These are phyloP conservation scores for Bryoglossum gracile DNA, from an alignment of 495 filamentous ascomycete species.

Conservation along the genomic window DNA sequence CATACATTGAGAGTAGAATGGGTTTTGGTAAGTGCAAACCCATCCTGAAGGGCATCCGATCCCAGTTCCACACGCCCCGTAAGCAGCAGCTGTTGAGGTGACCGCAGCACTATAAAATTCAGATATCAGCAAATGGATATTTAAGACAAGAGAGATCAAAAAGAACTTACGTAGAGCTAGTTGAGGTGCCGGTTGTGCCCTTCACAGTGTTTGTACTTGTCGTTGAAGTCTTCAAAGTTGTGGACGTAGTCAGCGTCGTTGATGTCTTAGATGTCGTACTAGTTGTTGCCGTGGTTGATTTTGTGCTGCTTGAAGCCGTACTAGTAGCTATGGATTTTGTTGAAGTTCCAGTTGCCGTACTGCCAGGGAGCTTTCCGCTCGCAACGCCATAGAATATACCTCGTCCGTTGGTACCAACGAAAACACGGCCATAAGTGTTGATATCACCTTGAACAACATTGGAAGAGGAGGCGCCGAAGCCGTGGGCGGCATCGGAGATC, in stretches of 20 bases:
- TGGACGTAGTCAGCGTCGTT: not conserved
- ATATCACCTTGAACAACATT: slow-evolving; percentile 41
- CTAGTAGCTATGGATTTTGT: not conserved
- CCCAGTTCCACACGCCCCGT: not conserved
- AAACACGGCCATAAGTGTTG: slow-evolving; percentile 44
- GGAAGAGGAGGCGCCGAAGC: slow-evolving; percentile 41
- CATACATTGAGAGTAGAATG: not conserved
- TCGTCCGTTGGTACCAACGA: slow-evolving; percentile 50
- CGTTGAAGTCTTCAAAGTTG: not conserved
- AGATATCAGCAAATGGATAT: not conserved
- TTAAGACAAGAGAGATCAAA: not conserved
- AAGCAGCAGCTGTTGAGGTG: not conserved
- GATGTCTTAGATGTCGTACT: not conserved
- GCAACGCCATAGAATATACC: slow-evolving; percentile 42
- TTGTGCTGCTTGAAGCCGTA: not conserved
- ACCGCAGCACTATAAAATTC: not conserved
- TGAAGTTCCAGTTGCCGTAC: not conserved
- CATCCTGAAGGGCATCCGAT: not conserved
- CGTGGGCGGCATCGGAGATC: slow-evolving; percentile 43
- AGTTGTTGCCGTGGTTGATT: not conserved
- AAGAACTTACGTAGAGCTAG: not conserved
- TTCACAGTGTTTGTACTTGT: not conserved
- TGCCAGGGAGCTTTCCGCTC: not conserved
- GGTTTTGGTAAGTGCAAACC: not conserved
- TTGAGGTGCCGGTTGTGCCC: not conserved